A percentile compares a stretch with the other conserved stretches of the same genome.
phyloP scores from a whole-genome alignment of 192 early-diverging fungal species.

The Mortierella claussenii region DNA sequence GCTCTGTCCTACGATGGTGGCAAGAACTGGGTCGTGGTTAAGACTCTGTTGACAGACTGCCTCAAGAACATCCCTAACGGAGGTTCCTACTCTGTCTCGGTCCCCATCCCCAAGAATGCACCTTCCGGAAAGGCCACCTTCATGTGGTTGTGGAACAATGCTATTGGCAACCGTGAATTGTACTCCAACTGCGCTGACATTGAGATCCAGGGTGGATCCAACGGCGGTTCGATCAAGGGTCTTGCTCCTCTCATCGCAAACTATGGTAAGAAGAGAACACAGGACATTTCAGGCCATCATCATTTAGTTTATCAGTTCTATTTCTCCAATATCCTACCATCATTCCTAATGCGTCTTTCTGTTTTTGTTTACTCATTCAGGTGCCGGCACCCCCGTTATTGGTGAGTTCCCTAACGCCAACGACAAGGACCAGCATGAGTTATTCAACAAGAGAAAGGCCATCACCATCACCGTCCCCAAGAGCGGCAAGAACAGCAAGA shows the following conservation, averaged over 20 bases:
- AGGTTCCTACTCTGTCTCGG: constrained; percentile 18
- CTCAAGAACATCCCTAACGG: constrained; percentile 44
- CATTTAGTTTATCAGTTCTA: no score
- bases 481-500: neutral
- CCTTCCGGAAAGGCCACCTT: constrained; percentile 48
- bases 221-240: constrained; percentile 52
- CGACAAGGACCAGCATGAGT: neutral
- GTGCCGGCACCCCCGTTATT: neutral
- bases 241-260: constrained; percentile 54
- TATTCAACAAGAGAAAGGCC: neutral
- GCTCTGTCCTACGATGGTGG: constrained; percentile 72
- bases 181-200: constrained; percentile 76
- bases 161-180: constrained; percentile 66
- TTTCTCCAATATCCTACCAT: no score
- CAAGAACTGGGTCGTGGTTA: constrained; percentile 71
- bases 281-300: no score
- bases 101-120: constrained; percentile 44
- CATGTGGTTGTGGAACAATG: constrained; percentile 76
- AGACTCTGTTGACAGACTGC: constrained; percentile 61
- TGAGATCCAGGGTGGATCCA: constrained; percentile 51
- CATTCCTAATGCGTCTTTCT: no score
- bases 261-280: constrained; percentile 15
- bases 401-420: neutral
- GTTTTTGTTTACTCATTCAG: no score
- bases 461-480: neutral